Conservation (phyloP, 495 filamentous ascomycete species). For the Lepraria neglecta region DNA sequence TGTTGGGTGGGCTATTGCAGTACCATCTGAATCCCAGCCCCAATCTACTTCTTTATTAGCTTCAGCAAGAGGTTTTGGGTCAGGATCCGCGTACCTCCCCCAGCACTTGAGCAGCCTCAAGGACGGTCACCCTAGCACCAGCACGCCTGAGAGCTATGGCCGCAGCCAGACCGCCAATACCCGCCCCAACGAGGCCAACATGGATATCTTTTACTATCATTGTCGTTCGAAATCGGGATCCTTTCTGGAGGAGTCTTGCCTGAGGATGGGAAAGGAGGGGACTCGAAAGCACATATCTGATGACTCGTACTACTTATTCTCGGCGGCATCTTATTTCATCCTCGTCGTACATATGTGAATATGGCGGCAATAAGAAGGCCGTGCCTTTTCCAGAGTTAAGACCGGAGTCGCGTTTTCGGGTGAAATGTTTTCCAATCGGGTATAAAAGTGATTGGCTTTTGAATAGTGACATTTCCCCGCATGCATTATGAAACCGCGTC, state of each 20-base stretch:
- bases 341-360: neutral
- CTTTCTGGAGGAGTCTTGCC: neutral
- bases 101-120: conserved; percentile 46
- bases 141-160: conserved; percentile 57
- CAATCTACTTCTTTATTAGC: conserved; percentile 21
- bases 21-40: conserved; percentile 27
- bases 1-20: neutral
- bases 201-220: conserved; percentile 28
- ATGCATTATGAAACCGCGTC: neutral
- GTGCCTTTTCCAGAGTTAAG: neutral
- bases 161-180: conserved; percentile 61
- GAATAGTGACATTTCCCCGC: neutral
- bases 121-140: conserved; percentile 56
- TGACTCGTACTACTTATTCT: neutral
- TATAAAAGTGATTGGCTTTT: conserved; percentile 6
- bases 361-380: conserved; percentile 4
- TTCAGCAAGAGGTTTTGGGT: neutral
- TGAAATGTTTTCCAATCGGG: neutral
- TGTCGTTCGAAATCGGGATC: neutral
- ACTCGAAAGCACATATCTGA: neutral
- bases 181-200: conserved; percentile 58
- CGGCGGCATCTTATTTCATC: neutral
- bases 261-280: neutral
- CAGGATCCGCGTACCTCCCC: conserved; percentile 37
- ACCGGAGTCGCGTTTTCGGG: neutral